These are phyloP conservation scores for Solanum medicagineum DNA, from an alignment of 257 asterid species.

Conservation along the genomic window DNA sequence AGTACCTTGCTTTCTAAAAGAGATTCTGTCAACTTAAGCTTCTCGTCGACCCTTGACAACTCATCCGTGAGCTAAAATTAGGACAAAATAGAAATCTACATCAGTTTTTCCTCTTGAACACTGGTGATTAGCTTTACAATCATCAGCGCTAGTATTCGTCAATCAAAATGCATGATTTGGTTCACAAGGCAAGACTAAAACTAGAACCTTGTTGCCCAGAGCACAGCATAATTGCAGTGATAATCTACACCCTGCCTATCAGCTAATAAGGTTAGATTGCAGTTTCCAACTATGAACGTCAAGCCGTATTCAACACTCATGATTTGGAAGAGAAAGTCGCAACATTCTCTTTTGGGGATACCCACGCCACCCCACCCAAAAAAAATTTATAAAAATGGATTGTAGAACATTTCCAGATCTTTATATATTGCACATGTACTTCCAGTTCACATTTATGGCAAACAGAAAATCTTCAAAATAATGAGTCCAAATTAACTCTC, in stretches of 20 bases:
- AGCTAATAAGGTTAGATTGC: not conserved
- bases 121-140: not conserved
- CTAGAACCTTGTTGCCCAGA: not conserved
- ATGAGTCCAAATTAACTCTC: not conserved
- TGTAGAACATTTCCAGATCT: not conserved
- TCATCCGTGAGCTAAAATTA: constrained; percentile 63
- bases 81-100: not conserved
- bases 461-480: not conserved
- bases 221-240: not conserved
- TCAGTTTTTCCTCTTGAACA: not conserved
- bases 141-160: not conserved
- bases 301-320: not conserved
- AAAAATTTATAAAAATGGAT: not conserved
- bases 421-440: not conserved
- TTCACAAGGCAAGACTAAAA: not conserved
- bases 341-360: not conserved
- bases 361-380: not conserved
- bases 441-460: not conserved
- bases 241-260: not conserved
- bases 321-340: not conserved
- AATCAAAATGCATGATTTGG: not conserved
- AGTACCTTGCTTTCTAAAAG: constrained; percentile 84
- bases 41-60: constrained; percentile 71
- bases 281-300: not conserved
- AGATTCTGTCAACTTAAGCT: constrained; percentile 82